Conservation (phyloP, 306 rosid genomes). For the Alnus glutinosa region DNA sequence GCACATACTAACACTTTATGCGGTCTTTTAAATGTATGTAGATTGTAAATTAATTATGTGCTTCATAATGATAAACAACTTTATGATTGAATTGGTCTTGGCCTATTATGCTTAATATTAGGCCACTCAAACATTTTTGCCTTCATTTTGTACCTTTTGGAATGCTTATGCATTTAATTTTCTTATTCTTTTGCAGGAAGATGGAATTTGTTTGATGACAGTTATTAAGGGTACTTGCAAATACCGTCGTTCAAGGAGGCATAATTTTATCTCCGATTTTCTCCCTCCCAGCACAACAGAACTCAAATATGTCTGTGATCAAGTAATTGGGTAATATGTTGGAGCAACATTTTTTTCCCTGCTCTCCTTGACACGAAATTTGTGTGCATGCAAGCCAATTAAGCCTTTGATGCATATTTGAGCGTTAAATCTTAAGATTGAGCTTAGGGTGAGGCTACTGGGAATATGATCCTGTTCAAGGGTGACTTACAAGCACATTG, state of each 20-base stretch:
- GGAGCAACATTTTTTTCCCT: background rate
- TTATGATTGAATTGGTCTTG: background rate
- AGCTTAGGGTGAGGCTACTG: background rate
- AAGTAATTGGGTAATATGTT: conserved; percentile 60
- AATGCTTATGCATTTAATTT: background rate
- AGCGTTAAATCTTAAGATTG: background rate
- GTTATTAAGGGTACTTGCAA: conserved; percentile 73
- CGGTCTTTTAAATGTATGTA: background rate
- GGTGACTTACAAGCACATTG: background rate
- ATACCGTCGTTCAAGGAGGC: conserved; percentile 69
- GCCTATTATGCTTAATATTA: background rate
- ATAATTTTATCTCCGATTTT: conserved; percentile 53
- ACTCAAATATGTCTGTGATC: conserved; percentile 50
- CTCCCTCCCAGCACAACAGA: conserved; percentile 75
- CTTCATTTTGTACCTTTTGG: background rate
- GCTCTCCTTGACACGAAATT: background rate
- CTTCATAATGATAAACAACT: background rate
- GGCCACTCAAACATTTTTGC: background rate
- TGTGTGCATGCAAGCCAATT: background rate
- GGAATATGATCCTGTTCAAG: background rate
- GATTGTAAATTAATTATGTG: background rate
- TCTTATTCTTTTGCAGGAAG: conserved; percentile 58
- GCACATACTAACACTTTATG: background rate
- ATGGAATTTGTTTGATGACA: conserved; percentile 74
- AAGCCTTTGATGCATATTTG: background rate